phyloP scores from a whole-genome alignment of 768 basidiomycete species.

The Pisolithus tinctorius region DNA sequence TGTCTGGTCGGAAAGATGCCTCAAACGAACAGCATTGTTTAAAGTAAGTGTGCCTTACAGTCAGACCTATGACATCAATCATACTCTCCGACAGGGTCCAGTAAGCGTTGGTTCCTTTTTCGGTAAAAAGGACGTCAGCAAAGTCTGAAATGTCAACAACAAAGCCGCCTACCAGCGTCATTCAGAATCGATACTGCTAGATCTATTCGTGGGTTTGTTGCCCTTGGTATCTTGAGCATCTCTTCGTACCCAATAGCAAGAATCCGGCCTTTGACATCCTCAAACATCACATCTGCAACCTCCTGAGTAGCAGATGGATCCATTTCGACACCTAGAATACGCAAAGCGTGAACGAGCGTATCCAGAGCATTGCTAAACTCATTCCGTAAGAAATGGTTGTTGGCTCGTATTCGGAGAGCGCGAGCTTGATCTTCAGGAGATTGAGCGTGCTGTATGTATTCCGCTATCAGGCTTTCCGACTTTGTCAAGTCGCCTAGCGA shows the following conservation, averaged over 20 bases:
- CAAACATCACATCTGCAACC: slow-evolving; percentile 60
- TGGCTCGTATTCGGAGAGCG: slow-evolving; percentile 52
- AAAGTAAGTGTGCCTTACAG: slow-evolving; percentile 32
- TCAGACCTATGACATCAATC: slow-evolving; percentile 58
- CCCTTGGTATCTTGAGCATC: slow-evolving; percentile 55
- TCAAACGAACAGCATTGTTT: slow-evolving; percentile 1
- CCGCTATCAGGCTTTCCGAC: slow-evolving; percentile 47
- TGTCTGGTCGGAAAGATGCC: neutral
- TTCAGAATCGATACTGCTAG: slow-evolving; percentile 61
- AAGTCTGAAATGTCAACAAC: neutral
- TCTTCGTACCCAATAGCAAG: slow-evolving; percentile 63
- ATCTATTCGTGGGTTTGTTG: slow-evolving; percentile 51
- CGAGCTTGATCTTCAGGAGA: slow-evolving; percentile 50
- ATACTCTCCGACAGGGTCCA: slow-evolving; percentile 57
- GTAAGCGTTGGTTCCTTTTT: slow-evolving; percentile 58
- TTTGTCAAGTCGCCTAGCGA: slow-evolving; percentile 43
- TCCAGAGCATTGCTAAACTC: slow-evolving; percentile 49
- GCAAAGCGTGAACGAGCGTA: slow-evolving; percentile 54
- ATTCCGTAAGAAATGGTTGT: slow-evolving; percentile 57
- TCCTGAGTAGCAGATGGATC: slow-evolving; percentile 44
- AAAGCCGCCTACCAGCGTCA: slow-evolving; percentile 47
- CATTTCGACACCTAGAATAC: slow-evolving; percentile 55
- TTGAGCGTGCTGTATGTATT: slow-evolving; percentile 45
- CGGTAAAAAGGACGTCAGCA: neutral
- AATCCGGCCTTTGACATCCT: slow-evolving; percentile 65